Evolutionary conservation across 1,139 yeast species (phyloP).

Genomic region (Kodamaea fungicola): DNA sequence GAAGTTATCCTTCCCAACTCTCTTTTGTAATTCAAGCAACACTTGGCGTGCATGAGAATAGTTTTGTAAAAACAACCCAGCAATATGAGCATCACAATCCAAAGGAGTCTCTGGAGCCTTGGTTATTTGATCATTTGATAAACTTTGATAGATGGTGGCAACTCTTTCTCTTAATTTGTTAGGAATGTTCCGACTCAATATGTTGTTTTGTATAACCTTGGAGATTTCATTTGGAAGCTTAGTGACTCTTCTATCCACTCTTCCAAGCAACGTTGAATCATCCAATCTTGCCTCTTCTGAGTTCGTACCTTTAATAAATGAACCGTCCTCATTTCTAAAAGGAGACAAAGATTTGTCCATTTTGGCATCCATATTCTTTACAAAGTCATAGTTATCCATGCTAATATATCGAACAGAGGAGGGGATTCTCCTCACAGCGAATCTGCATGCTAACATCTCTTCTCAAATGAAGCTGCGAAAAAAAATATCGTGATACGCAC

Average conservation of each 20-base stretch:
- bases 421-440: not conserved
- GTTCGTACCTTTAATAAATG: conserved; percentile 40
- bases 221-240: conserved; percentile 53
- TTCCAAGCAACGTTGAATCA: conserved; percentile 44
- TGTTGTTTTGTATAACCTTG: conserved; percentile 55
- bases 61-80: conserved; percentile 80
- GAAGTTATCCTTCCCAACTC: conserved; percentile 49
- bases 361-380: conserved; percentile 2
- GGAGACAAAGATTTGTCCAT: conserved; percentile 19
- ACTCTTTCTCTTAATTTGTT: conserved; percentile 54
- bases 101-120: conserved; percentile 48
- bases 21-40: conserved; percentile 59
- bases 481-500: not conserved
- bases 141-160: conserved; percentile 47
- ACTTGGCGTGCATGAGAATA: conserved; percentile 72
- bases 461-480: not conserved
- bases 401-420: not conserved
- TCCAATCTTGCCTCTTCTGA: conserved; percentile 55
- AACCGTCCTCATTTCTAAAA: conserved; percentile 37
- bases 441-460: conserved; percentile 1
- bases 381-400: conserved; percentile 10
- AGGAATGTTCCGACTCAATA: conserved; percentile 52
- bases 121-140: conserved; percentile 52
- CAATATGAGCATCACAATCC: conserved; percentile 81
- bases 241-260: conserved; percentile 43